Conservation (phyloP, 179 eudicot species). For the Dionaea muscipula region DNA sequence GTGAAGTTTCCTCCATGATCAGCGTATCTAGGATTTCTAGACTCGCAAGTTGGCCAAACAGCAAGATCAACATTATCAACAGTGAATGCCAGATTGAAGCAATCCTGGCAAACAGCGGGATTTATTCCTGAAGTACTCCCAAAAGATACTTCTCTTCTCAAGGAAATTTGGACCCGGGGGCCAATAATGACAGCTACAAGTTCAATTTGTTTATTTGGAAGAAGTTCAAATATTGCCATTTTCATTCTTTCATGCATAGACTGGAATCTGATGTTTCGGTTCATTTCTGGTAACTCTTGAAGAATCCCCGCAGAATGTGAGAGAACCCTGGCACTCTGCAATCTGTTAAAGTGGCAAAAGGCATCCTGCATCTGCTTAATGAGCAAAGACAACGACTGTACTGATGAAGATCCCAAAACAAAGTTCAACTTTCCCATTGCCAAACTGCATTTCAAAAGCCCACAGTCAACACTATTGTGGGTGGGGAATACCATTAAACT, state of each 20-base stretch:
- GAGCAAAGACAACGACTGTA: conserved; percentile 33
- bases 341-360: conserved; percentile 16
- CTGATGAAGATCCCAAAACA: conserved; percentile 33
- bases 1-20: conserved; percentile 21
- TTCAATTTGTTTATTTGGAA: conserved; percentile 54
- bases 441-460: conserved; percentile 41
- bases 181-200: conserved; percentile 55
- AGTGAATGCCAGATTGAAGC: conserved; percentile 30
- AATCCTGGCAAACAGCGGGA: conserved; percentile 19
- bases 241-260: conserved; percentile 28
- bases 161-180: conserved; percentile 38
- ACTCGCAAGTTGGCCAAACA: conserved; percentile 42
- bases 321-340: conserved; percentile 13
- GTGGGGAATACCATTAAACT: conserved; percentile 30
- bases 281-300: conserved; percentile 21
- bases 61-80: conserved; percentile 37
- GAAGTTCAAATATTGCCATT: conserved; percentile 28
- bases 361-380: conserved; percentile 35
- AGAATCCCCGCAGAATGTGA: conserved; percentile 20
- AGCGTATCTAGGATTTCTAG: conserved; percentile 23
- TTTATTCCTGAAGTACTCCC: conserved; percentile 13
- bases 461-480: conserved; percentile 22
- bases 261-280: conserved; percentile 23
- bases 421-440: conserved; percentile 57
- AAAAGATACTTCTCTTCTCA: conserved; percentile 28